Evolutionary conservation across 495 filamentous ascomycete species (phyloP).

Genomic region (Penicillium riverlandense): DNA sequence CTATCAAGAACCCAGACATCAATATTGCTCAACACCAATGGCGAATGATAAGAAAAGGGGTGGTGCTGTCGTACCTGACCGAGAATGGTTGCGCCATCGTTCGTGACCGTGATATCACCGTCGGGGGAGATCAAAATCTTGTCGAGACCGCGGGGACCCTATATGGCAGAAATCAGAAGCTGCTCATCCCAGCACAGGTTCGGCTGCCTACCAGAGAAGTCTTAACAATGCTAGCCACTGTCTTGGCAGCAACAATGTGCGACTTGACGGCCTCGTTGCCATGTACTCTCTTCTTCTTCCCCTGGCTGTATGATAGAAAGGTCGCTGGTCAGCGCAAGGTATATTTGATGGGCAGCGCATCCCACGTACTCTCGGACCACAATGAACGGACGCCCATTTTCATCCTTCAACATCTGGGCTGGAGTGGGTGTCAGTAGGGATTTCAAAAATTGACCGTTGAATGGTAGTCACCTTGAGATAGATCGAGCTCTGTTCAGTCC

Average conservation of each 20-base stretch:
- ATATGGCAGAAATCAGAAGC: conserved; percentile 13
- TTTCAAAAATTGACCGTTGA: not conserved
- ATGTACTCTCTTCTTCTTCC: conserved; percentile 94
- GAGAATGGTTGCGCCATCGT: conserved; percentile 96
- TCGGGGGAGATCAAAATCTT: conserved; percentile 99
- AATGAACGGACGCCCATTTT: conserved; percentile 94
- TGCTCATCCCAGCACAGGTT: not conserved
- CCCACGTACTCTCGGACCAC: conserved; percentile 90
- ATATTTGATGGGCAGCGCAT: too few relatives aligned
- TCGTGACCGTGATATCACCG: conserved; percentile 98
- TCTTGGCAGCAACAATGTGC: conserved; percentile 93
- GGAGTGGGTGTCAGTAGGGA: conserved; percentile 17
- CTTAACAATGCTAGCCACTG: conserved; percentile 94
- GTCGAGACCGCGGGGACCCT: conserved; percentile 92
- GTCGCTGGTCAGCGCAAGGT: conserved; percentile 10
- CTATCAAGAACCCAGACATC: conserved; percentile 24
- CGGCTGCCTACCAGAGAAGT: conserved; percentile 62
- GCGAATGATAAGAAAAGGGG: conserved; percentile 1
- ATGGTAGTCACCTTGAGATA: conserved; percentile 56
- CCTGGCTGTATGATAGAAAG: conserved; percentile 56
- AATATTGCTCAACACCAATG: conserved; percentile 5
- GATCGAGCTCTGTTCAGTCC: conserved; percentile 53
- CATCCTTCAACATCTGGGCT: conserved; percentile 81
- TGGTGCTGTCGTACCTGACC: conserved; percentile 52
- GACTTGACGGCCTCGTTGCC: conserved; percentile 96